These are phyloP conservation scores for Fraxinus ornus DNA, from an alignment of 305 asterid genomes.

Conservation along the genomic window DNA sequence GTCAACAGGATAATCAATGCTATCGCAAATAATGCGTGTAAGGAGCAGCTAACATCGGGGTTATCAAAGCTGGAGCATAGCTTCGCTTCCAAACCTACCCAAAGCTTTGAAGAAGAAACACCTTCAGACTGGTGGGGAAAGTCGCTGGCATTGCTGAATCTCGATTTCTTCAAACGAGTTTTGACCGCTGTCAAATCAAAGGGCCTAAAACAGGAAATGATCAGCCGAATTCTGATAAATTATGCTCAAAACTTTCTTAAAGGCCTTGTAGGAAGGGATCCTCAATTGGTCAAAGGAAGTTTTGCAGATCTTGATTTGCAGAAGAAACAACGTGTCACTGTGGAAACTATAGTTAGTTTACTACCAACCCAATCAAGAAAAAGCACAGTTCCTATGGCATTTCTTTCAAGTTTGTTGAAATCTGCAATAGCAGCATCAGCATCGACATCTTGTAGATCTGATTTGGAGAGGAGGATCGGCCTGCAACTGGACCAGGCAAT, in stretches of 20 bases:
- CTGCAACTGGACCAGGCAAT: conserved; percentile 86
- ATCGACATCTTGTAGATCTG: conserved; percentile 68
- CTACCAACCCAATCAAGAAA: conserved; percentile 79
- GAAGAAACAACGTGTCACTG: conserved; percentile 64
- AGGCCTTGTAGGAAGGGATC: conserved; percentile 53
- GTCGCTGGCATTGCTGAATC: conserved; percentile 51
- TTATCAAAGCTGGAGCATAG: conserved; percentile 73
- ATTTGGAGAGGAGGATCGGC: conserved; percentile 84
- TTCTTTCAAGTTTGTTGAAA: conserved; percentile 73
- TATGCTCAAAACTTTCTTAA: conserved; percentile 85
- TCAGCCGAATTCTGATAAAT: conserved; percentile 66
- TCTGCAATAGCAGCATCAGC: conserved; percentile 63
- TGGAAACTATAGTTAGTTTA: conserved; percentile 59
- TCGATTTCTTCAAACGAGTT: conserved; percentile 76
- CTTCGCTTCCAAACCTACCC: conserved; percentile 43
- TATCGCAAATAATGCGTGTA: conserved; percentile 77
- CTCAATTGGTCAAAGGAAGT: conserved; percentile 49
- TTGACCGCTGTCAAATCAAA: conserved; percentile 65
- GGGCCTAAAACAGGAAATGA: conserved; percentile 82
- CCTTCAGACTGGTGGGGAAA: conserved; percentile 88
- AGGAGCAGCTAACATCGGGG: conserved; percentile 84
- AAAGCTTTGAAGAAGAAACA: conserved; percentile 43
- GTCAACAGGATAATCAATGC: conserved; percentile 58
- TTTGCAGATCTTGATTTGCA: conserved; percentile 44
- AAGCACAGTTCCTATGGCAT: conserved; percentile 77